phyloP scores from a whole-genome alignment of 768 basidiomycete genomes.

The Albatrellus ellisii region DNA sequence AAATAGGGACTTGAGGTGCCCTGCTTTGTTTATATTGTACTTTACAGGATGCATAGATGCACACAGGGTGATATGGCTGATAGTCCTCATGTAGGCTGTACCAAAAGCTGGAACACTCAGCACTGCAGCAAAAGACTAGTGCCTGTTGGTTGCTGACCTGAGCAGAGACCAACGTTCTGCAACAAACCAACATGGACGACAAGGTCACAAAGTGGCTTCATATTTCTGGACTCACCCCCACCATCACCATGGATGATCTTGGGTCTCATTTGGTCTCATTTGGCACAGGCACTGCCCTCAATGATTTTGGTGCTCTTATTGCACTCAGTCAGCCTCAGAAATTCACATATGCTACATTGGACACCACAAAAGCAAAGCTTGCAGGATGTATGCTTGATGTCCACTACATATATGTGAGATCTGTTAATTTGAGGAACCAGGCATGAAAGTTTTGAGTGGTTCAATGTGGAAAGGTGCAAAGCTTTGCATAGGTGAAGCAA shows the following conservation, averaged over 20 bases:
- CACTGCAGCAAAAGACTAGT: too few species aligned
- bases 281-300: slow-evolving; percentile 52
- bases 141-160: too few species aligned
- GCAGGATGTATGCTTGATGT: slow-evolving; percentile 41
- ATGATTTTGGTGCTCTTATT: slow-evolving; percentile 55
- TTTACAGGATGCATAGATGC: too few species aligned
- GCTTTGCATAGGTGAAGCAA: slow-evolving; percentile 73
- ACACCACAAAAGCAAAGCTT: slow-evolving; percentile 44
- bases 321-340: slow-evolving; percentile 53
- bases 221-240: slow-evolving; percentile 62
- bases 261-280: slow-evolving; percentile 45
- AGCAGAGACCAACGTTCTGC: too few species aligned
- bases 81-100: too few species aligned
- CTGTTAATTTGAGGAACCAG: slow-evolving; percentile 21
- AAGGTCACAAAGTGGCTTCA: slow-evolving; percentile 47
- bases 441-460: slow-evolving; percentile 65
- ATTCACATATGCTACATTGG: slow-evolving; percentile 64
- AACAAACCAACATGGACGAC: slow-evolving; percentile 1
- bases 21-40: too few species aligned
- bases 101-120: too few species aligned
- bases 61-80: too few species aligned
- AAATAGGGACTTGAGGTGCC: too few species aligned
- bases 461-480: slow-evolving; percentile 85
- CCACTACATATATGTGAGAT: not conserved
- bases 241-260: slow-evolving; percentile 46